A percentile compares a stretch with the other conserved stretches of the same genome.
phyloP scores from a whole-genome alignment of 2,329 filamentous ascomycete genomes.

The Diaporthe nobilis region DNA sequence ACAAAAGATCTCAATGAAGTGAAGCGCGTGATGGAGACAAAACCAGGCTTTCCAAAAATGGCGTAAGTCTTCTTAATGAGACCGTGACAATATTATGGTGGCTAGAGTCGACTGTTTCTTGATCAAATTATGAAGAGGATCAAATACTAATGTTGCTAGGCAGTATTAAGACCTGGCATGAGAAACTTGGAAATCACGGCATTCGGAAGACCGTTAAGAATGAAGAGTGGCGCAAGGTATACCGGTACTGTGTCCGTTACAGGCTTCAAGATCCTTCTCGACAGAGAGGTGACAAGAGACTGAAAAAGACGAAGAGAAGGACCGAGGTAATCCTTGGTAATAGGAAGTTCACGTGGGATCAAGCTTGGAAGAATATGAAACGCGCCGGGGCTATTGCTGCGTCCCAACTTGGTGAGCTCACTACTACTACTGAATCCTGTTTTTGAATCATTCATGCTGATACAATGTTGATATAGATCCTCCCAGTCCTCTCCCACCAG shows the following conservation, averaged over 20 bases:
- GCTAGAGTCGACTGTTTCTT: not conserved
- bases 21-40: not conserved
- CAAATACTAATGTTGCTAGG: not conserved
- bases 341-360: not conserved
- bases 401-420: not conserved
- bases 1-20: not conserved
- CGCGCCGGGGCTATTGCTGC: not conserved
- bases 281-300: constrained; percentile 1
- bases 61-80: not conserved
- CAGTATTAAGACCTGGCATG: not conserved
- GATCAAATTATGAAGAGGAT: not conserved
- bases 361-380: not conserved
- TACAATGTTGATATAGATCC: not conserved
- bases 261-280: not conserved
- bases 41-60: not conserved
- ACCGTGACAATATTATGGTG: not conserved
- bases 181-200: not conserved
- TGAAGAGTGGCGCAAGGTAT: not conserved
- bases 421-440: too few relatives aligned
- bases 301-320: not conserved
- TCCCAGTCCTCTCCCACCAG: not conserved
- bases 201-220: not conserved
- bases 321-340: not conserved
- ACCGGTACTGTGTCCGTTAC: not conserved
- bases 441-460: not conserved